phyloP scores from a whole-genome alignment of 345 rosid genomes.

The Eucalyptus microcorys region DNA sequence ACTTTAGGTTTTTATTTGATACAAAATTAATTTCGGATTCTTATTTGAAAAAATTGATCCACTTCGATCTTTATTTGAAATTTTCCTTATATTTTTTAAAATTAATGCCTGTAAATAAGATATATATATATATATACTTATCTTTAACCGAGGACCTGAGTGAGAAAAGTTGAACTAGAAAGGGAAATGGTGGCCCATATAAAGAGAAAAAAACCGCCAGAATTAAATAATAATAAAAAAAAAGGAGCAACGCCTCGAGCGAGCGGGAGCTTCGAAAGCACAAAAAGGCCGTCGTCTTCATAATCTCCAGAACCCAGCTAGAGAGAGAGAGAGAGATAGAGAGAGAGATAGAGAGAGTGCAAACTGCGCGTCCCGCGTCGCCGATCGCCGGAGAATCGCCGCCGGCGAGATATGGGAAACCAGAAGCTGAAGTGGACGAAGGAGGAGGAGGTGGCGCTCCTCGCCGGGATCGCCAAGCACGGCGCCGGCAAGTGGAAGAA shows the following conservation, averaged over 20 bases:
- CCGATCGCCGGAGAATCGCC: neutral
- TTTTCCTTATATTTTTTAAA: too few relatives aligned
- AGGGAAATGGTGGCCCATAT: neutral
- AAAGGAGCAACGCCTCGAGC: neutral
- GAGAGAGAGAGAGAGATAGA: neutral
- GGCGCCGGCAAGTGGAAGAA: conserved; percentile 92
- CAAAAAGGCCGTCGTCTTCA: neutral
- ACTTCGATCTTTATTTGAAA: too few relatives aligned
- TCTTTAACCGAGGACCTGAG: neutral
- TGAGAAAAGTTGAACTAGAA: neutral
- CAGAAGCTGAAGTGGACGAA: conserved; percentile 81
- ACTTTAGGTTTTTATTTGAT: too few relatives aligned
- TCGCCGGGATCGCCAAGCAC: conserved; percentile 56
- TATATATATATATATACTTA: too few relatives aligned
- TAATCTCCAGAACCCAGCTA: neutral
- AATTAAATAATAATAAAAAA: neutral
- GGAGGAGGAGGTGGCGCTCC: conserved; percentile 71
- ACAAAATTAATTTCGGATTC: too few relatives aligned
- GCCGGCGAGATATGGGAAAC: conserved; percentile 41
- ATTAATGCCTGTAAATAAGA: too few relatives aligned
- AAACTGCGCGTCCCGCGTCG: neutral
- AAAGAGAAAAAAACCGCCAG: neutral
- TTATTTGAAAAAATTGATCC: too few relatives aligned
- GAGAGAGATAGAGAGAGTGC: neutral
- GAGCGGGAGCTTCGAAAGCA: neutral